These are phyloP conservation scores for Euptelea pleiosperma DNA, from an alignment of 164 flowering plant species.

Conservation along the genomic window DNA sequence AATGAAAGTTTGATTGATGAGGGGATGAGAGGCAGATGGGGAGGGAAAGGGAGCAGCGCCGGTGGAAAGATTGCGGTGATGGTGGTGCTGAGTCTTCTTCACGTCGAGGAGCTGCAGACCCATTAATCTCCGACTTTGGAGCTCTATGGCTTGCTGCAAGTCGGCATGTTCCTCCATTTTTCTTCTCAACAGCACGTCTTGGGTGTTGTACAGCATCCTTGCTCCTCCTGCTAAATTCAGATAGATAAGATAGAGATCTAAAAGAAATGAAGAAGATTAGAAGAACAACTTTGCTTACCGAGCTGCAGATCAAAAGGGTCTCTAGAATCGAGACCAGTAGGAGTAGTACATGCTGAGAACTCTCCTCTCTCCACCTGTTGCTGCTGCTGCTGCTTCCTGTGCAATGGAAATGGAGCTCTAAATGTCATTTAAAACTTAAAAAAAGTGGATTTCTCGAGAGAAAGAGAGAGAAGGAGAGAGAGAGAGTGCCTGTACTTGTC, in stretches of 20 bases:
- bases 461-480: conserved; percentile 6
- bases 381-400: conserved; percentile 63
- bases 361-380: conserved; percentile 65
- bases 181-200: conserved; percentile 59
- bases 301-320: conserved; percentile 75
- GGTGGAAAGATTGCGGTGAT: conserved; percentile 30
- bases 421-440: too few species aligned
- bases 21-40: conserved; percentile 24
- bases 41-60: conserved; percentile 36
- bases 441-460: too few species aligned
- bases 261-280: too few species aligned
- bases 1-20: conserved; percentile 25
- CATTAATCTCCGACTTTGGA: conserved; percentile 71
- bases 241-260: too few species aligned
- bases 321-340: conserved; percentile 70
- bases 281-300: conserved; percentile 36
- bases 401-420: too few species aligned
- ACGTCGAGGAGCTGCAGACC: conserved; percentile 70
- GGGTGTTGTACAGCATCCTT: conserved; percentile 63
- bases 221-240: conserved; percentile 34
- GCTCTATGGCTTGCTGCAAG: conserved; percentile 80
- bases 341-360: conserved; percentile 57
- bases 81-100: conserved; percentile 53
- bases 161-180: conserved; percentile 81
- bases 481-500: conserved; percentile 57